Conservation (phyloP, 2,329 filamentous ascomycete genomes). For the Colletotrichum lini region DNA sequence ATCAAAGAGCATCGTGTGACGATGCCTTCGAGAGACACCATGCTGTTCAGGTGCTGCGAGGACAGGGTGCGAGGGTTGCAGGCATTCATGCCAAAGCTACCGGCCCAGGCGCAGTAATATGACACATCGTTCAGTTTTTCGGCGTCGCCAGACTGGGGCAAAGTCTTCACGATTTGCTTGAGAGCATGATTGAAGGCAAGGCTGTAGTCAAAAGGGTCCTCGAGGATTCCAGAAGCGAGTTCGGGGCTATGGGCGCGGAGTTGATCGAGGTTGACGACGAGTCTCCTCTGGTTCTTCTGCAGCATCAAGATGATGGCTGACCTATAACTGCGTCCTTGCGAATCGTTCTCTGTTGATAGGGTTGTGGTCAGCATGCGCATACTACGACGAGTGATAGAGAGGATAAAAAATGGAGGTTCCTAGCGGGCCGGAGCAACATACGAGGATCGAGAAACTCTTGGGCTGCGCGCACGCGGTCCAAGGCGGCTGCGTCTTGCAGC, state of each 20-base stretch:
- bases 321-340: constrained; percentile 80
- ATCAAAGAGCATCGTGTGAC: constrained; percentile 97
- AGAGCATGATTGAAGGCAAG: constrained; percentile 92
- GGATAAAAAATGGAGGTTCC: constrained; percentile 12
- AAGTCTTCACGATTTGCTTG: constrained; percentile 86
- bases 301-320: constrained; percentile 88
- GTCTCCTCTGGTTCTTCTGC: constrained; percentile 74
- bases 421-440: constrained; percentile 65
- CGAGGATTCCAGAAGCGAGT: constrained; percentile 83
- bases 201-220: constrained; percentile 88
- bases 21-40: constrained; percentile 98
- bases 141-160: constrained; percentile 81
- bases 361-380: constrained; percentile 43
- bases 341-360: constrained; percentile 58
- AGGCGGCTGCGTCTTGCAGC: constrained; percentile 87
- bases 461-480: constrained; percentile 88
- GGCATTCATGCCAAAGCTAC: constrained; percentile 93
- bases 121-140: constrained; percentile 84
- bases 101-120: constrained; percentile 98
- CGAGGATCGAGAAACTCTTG: constrained; percentile 94
- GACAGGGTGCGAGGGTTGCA: constrained; percentile 96
- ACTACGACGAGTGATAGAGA: constrained; percentile 14
- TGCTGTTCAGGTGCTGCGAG: constrained; percentile 91
- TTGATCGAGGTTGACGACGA: constrained; percentile 87
- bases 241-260: constrained; percentile 89